Evolutionary conservation across 768 basidiomycete species (phyloP).

Genomic region (Termitomyces bulborhizus): DNA sequence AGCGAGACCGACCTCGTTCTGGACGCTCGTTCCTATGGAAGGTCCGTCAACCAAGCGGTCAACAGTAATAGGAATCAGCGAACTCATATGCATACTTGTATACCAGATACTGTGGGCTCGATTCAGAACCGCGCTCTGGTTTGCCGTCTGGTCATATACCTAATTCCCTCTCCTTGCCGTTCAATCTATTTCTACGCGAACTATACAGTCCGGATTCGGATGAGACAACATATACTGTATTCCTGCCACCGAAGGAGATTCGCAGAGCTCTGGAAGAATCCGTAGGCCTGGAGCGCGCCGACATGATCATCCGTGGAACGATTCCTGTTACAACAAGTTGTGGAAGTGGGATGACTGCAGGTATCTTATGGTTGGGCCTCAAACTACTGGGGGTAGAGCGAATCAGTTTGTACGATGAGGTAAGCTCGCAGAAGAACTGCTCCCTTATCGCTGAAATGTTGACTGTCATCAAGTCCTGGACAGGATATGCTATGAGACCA

Average conservation of each 20-base stretch:
- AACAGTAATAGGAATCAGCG: neutral
- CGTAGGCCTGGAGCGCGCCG: constrained; percentile 51
- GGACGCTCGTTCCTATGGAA: constrained; percentile 80
- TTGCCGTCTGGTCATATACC: constrained; percentile 93
- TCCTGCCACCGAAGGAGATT: constrained; percentile 54
- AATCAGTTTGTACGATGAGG: constrained; percentile 90
- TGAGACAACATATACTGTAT: constrained; percentile 48
- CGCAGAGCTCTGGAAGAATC: constrained; percentile 52
- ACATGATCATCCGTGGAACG: constrained; percentile 55
- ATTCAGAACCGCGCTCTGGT: constrained; percentile 85
- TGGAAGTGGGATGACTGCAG: constrained; percentile 99
- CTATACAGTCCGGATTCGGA: constrained; percentile 23
- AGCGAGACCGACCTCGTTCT: constrained; percentile 64
- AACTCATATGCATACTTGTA: neutral
- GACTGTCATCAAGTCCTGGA: constrained; percentile 69
- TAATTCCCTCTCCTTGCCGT: constrained; percentile 78
- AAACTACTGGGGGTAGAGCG: constrained; percentile 57
- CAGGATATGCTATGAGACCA: constrained; percentile 78
- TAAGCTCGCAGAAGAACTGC: constrained; percentile 25
- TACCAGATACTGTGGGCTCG: constrained; percentile 68
- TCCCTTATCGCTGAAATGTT: neutral
- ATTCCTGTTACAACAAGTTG: constrained; percentile 69
- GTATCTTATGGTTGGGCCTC: constrained; percentile 88
- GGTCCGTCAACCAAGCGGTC: constrained; percentile 37
- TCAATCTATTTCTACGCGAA: constrained; percentile 61